Evolutionary conservation across 108 stramenopile species (phyloP), one percentile per base, ranked within the genome.

Genomic region (Cyclotella atomus): DNA sequence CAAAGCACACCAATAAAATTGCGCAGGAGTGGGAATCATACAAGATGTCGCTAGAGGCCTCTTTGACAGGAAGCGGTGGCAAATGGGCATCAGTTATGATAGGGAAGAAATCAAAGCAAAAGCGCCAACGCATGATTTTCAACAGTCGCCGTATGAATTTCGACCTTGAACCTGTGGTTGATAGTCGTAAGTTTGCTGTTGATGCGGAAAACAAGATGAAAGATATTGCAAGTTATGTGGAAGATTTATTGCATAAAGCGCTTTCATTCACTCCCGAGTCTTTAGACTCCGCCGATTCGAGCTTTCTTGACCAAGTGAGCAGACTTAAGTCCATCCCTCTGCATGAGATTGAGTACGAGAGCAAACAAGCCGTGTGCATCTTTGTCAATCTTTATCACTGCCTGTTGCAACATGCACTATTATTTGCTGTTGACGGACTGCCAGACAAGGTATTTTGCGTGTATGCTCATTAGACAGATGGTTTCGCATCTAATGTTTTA

Each of bases 321-420:
- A 77, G 87, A 35, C 84, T 97, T 54, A 77, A 89, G 24, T 67
- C 62, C 16, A 32, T 97, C 7, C 77, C 89, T 41, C 65, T 97
- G 41, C 77, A 83, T 25, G 75, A 84, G 15, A 78, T 95, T 7
- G 90, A 96, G 71, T 75, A 85, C n/a, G 65, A 70, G 33, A 86
- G 89, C 35, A 77, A 81, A 17, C 75, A 83, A 32, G 87, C 94
- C 2, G 79, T 94, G 29, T 94, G 93, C 74, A 77, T 97, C 29
- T 96, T 96, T 71, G 87, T 91, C 38, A 98, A 98, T 79, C 49
- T 98, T 12, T 98, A 97, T 67, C 97, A 98, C 71, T 85, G 90
- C 50, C 77, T 98, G 19, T 76, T 97, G 45, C 94, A 93, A 70
- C 97, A 98, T 73, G 90, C 95, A 21, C 80, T 96, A 60, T 87